A percentile compares a stretch with the other conserved stretches of the same genome.
phyloP scores from a whole-genome alignment of 1,284 basidiomycete genomes.

The Cryptococcus sp. region DNA sequence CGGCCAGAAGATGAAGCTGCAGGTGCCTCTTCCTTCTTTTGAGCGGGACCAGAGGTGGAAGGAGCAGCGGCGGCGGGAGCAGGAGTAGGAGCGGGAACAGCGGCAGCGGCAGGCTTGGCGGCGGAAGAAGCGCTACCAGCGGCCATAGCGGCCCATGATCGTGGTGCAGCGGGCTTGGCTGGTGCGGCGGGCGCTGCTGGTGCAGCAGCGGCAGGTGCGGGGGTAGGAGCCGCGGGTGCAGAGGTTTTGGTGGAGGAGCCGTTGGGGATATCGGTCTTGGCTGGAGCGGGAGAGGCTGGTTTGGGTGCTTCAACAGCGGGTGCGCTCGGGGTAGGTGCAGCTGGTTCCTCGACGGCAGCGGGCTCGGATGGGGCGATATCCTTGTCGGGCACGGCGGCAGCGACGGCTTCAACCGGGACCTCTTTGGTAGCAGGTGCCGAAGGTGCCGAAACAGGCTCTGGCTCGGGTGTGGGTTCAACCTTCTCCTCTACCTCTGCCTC shows the following conservation, averaged over 20 bases:
- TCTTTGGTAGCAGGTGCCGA: conserved; percentile 30
- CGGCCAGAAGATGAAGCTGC: conserved; percentile 19
- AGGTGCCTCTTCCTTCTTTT: conserved; percentile 12
- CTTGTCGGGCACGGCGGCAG: conserved; percentile 43
- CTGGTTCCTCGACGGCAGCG: conserved; percentile 28
- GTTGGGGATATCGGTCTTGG: conserved; percentile 6
- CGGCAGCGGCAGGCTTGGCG: conserved; percentile 30
- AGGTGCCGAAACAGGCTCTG: conserved; percentile 38
- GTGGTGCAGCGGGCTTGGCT: conserved; percentile 11
- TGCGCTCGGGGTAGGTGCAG: conserved; percentile 11
- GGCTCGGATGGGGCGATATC: conserved; percentile 27
- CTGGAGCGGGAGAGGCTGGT: conserved; percentile 17
- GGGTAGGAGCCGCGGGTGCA: conserved; percentile 4
- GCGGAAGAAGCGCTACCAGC: conserved; percentile 7
- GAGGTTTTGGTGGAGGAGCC: neutral
- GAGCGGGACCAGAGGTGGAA: conserved; percentile 9
- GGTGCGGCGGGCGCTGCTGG: conserved; percentile 8
- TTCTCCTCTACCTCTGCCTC: conserved; percentile 20
- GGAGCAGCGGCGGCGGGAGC: conserved; percentile 17
- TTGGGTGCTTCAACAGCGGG: conserved; percentile 14
- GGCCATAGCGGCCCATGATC: conserved; percentile 9
- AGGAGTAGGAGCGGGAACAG: conserved; percentile 40
- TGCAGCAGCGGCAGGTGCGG: conserved; percentile 9
- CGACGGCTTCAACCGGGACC: conserved; percentile 36
- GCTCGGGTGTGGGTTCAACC: conserved; percentile 34